A percentile compares a stretch with the other conserved stretches of the same genome.
These are phyloP conservation scores for Tylopilus subfusipes DNA, from an alignment of 768 basidiomycete genomes.

Conservation along the genomic window DNA sequence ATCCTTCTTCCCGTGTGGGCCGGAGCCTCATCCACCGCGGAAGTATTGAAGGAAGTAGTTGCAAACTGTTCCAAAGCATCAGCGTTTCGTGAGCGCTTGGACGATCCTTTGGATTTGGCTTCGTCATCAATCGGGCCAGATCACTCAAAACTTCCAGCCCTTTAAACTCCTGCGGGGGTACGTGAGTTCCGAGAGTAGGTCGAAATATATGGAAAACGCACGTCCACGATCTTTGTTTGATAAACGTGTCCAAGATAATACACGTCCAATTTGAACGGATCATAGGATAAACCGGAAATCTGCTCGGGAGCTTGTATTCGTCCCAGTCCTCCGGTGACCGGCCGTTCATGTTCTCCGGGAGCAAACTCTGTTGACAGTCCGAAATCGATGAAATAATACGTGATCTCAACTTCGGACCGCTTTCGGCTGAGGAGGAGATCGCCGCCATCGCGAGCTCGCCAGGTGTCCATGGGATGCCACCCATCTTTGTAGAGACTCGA, in stretches of 20 bases:
- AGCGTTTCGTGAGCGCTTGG: background rate
- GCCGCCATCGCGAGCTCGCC: constrained; percentile 12
- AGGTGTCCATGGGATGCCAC: constrained; percentile 24
- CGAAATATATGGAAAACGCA: background rate
- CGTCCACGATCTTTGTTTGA: constrained; percentile 14
- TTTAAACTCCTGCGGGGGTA: constrained; percentile 4
- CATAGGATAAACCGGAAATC: constrained; percentile 16
- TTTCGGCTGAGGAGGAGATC: constrained; percentile 17
- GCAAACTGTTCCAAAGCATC: constrained; percentile 8
- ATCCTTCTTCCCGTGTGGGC: constrained; percentile 3
- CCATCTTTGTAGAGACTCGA: constrained; percentile 23
- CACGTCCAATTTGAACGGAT: constrained; percentile 31
- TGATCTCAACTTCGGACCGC: constrained; percentile 25
- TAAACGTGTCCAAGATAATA: constrained; percentile 29
- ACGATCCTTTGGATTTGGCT: constrained; percentile 3
- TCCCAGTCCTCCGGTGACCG: constrained; percentile 3
- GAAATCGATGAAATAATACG: constrained; percentile 37
- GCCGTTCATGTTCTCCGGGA: background rate
- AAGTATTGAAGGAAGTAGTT: background rate
- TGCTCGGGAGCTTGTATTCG: constrained; percentile 26
- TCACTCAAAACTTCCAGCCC: background rate
- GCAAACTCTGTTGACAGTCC: constrained; percentile 29
- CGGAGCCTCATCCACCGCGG: constrained; percentile 13
- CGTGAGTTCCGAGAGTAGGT: background rate
- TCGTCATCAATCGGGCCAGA: constrained; percentile 4